Evolutionary conservation across 1,139 yeast genomes (phyloP), one percentile per base, ranked within the genome.

Genomic region (Magnusiomyces starmeri): DNA sequence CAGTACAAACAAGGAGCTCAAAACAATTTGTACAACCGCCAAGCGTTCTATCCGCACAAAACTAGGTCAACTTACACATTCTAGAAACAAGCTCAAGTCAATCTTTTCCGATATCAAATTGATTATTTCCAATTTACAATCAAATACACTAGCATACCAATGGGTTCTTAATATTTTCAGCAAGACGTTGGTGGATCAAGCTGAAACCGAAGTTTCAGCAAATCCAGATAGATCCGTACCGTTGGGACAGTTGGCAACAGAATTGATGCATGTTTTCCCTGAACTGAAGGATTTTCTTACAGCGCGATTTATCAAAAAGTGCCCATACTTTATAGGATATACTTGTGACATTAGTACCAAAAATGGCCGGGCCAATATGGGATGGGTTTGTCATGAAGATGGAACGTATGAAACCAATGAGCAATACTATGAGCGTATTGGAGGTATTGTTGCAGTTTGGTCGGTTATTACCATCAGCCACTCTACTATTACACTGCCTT

Each of bases 131-230:
- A 76, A 85, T 0, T 71, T 73, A 50, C 52, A 59, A 20, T 50
- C 57, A 1, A 68, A 75, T 53, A 75, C 74, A 1, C 64, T 83
- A 16, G 84, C 82, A 0, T 83, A 72, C 62, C 68, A 76, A 41
- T 90, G 95, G 89, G 75, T 84, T 14, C 69, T 89, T 37, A 92
- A 92, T 63, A 85, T 83, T 62, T 77, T 85, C 37, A 85, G 96
- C 8, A 92, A 92, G 64, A 85, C 94, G 1, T 70, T 89, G 1
- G 86, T 92, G 1, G 81, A 85, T 41, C 98, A 94, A 69, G 95
- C 97, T 1, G 97, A 89, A 67, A 80, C 95, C 0, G 98, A 92
- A 67, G 90, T 88, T 12, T 77, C 85, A 4, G 95, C 86, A 0
- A 79, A 84, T 56, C 82, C 95, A 1, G 78, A 81, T 47, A 81